phyloP scores from a whole-genome alignment of 805 yeast genomes.

The Candida adriatica region DNA sequence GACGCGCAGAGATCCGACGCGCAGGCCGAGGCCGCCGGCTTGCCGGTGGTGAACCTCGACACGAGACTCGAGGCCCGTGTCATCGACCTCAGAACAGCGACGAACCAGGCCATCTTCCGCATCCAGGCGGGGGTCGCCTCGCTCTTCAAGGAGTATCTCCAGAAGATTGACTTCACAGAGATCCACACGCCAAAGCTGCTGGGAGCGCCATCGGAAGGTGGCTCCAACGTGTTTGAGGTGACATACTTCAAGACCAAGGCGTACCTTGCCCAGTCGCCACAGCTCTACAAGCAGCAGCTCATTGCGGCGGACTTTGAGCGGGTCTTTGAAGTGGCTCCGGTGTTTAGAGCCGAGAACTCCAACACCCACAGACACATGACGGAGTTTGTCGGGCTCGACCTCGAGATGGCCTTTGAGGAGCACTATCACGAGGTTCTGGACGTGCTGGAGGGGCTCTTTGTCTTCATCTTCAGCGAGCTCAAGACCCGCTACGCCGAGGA shows the following conservation, averaged over 20 bases:
- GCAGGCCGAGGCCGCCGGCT: constrained; percentile 84
- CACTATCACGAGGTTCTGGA: constrained; percentile 90
- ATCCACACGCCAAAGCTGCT: constrained; percentile 94
- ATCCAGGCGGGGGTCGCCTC: constrained; percentile 85
- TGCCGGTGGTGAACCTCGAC: constrained; percentile 93
- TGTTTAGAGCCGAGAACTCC: constrained; percentile 98
- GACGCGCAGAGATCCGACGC: constrained; percentile 95
- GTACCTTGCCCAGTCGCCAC: constrained; percentile 96
- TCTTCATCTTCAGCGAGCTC: constrained; percentile 82
- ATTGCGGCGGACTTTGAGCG: constrained; percentile 97
- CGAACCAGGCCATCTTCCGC: constrained; percentile 96
- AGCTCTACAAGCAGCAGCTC: constrained; percentile 94
- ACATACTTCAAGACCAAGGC: constrained; percentile 90
- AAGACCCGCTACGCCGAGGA: constrained; percentile 74
- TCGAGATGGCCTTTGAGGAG: constrained; percentile 97
- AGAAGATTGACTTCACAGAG: constrained; percentile 67
- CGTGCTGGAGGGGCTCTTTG: constrained; percentile 62
- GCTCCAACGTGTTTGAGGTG: constrained; percentile 92
- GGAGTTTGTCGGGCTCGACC: constrained; percentile 93
- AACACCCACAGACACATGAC: constrained; percentile 99
- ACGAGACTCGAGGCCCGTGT: constrained; percentile 94
- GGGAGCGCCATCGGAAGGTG: constrained; percentile 97
- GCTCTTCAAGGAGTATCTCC: constrained; percentile 84
- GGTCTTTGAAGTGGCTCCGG: constrained; percentile 96
- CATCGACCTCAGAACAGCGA: constrained; percentile 91